Evolutionary conservation across 78 protist species (phyloP).

Genomic region (Parvularia atlantis): DNA sequence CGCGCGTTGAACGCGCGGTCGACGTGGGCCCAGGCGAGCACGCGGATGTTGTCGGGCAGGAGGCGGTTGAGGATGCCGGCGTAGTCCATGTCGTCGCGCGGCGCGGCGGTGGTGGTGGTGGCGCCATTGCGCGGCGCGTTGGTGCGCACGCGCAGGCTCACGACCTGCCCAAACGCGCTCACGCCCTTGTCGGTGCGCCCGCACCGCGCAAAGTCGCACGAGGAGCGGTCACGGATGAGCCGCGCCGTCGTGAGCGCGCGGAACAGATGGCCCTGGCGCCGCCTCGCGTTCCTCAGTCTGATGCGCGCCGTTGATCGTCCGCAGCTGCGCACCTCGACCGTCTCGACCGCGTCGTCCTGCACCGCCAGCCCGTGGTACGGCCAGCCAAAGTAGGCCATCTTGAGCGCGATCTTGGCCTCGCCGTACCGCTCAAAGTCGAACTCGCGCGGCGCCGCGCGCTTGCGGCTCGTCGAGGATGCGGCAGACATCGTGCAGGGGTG

Average conservation of each 20-base stretch:
- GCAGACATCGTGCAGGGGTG: too few relatives aligned
- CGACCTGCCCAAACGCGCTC: constrained; percentile 43
- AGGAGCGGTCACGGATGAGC: constrained; percentile 4
- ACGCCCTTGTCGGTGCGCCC: constrained; percentile 67
- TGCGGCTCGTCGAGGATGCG: too few relatives aligned
- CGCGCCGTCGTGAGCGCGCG: constrained; percentile 15
- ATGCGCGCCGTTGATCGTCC: too few relatives aligned
- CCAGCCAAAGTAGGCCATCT: neutral
- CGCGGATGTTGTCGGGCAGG: constrained; percentile 51
- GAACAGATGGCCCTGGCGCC: constrained; percentile 14
- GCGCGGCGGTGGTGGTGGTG: neutral
- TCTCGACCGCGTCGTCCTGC: neutral
- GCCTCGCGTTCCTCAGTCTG: neutral
- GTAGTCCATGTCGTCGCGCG: constrained; percentile 34
- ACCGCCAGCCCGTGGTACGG: constrained; percentile 12
- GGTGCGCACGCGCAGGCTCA: constrained; percentile 20
- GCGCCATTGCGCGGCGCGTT: too few relatives aligned
- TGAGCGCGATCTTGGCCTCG: too few relatives aligned
- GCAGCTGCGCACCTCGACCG: constrained; percentile 1
- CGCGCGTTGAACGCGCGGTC: constrained; percentile 44
- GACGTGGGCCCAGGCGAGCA: constrained; percentile 55
- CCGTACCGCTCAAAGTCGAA: too few relatives aligned
- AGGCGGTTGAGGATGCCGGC: constrained; percentile 29
- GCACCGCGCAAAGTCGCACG: constrained; percentile 27
- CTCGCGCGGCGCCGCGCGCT: too few relatives aligned